Base-by-base conservation (phyloP, 108 stramenopile species). In the Mediolabrus comicus region DNA sequence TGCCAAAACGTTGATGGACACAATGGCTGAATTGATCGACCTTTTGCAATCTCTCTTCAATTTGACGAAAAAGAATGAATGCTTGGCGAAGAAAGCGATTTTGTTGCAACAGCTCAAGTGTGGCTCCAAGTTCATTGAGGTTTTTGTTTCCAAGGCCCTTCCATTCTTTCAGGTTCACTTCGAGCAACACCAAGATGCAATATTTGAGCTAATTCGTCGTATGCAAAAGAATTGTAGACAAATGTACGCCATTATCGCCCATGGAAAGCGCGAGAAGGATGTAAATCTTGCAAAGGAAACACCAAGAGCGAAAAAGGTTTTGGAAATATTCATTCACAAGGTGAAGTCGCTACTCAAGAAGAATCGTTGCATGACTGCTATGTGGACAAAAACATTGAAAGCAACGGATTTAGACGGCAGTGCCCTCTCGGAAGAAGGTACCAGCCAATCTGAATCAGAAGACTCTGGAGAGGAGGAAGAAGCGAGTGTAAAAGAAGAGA, bases 221-320 rank as follows among this genome's bases (percentile, higher is more conserved):
- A 10, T 79, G 13, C 83, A 80, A 54, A 60, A 33, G 24, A 70
- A 36, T 19, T 72, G 71, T 4, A 53, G 65, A 41, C 65, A 59
- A 33, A 33, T 83, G 53, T 65, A 70, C 62, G 71, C 63, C 36
- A 70, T 83, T 11, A 77, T 71, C 28, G 59, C 79, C 4, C 66
- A 72, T 46, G 83, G 78, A 27, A 83, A 83, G 60, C 52, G 83
- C 12, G 79, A 77, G 27, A 83, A 77, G 41, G 83, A 83, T 32
- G 64, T 61, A 0, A 58, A 38, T 24, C 71, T 83, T 24, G 67
- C 71, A 9, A 80, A 77, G 72, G 83, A 83, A 59, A 67, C 75
- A 2, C 83, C 83, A 8, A 52, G 75, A 30, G 65, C 79, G 16
- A 83, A 83, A 38, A 79, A 79, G 62, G 59, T 58, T 13, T 55